phyloP scores from a whole-genome alignment of 2,329 filamentous ascomycete species.

The Phoma sp. region DNA sequence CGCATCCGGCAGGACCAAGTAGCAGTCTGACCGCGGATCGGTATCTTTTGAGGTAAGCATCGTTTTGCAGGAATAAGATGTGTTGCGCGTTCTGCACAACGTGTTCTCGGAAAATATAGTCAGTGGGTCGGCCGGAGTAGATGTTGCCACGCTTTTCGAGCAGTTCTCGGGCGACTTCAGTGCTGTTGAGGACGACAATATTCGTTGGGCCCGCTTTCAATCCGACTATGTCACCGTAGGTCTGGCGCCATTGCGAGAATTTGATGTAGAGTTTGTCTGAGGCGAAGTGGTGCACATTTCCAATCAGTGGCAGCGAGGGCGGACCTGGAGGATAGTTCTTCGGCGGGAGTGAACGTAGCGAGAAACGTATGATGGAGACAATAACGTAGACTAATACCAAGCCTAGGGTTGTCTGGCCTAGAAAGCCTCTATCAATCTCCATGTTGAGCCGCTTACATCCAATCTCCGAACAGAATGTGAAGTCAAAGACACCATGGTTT shows the following conservation, averaged over 20 bases:
- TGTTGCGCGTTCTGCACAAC: conserved; percentile 44
- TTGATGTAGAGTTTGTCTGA: conserved; percentile 27
- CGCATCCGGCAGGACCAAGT: conserved; percentile 39
- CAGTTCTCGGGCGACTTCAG: conserved; percentile 56
- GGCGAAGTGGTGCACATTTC: conserved; percentile 43
- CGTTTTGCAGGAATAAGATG: neutral
- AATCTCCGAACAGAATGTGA: no score
- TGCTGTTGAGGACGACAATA: conserved; percentile 53
- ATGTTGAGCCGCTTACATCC: no score
- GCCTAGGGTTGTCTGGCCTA: neutral
- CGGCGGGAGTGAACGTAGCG: neutral
- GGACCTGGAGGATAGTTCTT: conserved; percentile 36
- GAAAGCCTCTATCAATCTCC: no score
- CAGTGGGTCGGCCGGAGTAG: conserved; percentile 50
- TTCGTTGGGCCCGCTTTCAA: conserved; percentile 40
- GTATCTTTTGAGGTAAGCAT: neutral
- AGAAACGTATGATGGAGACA: conserved; percentile 2
- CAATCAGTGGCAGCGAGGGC: conserved; percentile 38
- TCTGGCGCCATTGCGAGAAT: conserved; percentile 41
- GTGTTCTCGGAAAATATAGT: conserved; percentile 27
- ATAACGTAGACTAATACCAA: neutral
- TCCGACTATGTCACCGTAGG: conserved; percentile 45
- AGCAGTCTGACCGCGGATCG: conserved; percentile 3
- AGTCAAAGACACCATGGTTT: no score
- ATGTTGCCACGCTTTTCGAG: conserved; percentile 59